Conservation (phyloP, 2,329 filamentous ascomycete genomes). For the Lecanicillium sp. region DNA sequence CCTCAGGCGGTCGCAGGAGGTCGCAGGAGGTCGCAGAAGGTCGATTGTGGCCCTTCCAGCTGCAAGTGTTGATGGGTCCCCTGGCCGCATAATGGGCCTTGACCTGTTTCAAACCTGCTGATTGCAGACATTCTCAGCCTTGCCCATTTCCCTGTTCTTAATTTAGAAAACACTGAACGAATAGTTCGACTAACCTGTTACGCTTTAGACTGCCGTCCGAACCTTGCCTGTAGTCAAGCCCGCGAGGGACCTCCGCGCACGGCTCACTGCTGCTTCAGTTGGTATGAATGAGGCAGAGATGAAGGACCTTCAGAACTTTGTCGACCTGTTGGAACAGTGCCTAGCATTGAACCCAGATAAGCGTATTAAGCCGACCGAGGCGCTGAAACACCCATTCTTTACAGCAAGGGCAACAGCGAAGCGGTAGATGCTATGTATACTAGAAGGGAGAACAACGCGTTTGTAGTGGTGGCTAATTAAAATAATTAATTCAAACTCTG, state of each 20-base stretch:
- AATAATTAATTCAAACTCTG: neutral
- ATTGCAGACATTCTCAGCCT: too few species aligned
- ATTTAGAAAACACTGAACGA: neutral
- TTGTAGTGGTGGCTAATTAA: neutral
- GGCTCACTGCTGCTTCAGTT: slow-evolving; percentile 66
- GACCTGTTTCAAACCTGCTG: too few species aligned
- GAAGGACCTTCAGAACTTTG: slow-evolving; percentile 73
- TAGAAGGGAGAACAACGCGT: neutral
- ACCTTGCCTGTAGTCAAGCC: slow-evolving; percentile 66
- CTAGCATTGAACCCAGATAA: slow-evolving; percentile 88
- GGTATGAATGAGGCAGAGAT: slow-evolving; percentile 67
- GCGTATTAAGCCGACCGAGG: slow-evolving; percentile 78
- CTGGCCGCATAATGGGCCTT: slow-evolving; percentile 3
- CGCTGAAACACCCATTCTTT: slow-evolving; percentile 85
- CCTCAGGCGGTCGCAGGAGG: too few species aligned
- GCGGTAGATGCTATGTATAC: slow-evolving; percentile 10
- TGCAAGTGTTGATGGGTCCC: too few species aligned
- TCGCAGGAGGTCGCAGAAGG: too few species aligned
- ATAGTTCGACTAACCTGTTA: slow-evolving; percentile 9
- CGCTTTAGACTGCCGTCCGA: slow-evolving; percentile 53
- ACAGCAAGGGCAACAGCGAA: slow-evolving; percentile 24
- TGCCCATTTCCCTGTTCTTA: too few species aligned
- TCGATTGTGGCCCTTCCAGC: too few species aligned
- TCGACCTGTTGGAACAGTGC: slow-evolving; percentile 83
- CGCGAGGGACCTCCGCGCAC: slow-evolving; percentile 71